Evolutionary conservation across 768 basidiomycete genomes (phyloP).

Genomic region (Galerina sulciceps): DNA sequence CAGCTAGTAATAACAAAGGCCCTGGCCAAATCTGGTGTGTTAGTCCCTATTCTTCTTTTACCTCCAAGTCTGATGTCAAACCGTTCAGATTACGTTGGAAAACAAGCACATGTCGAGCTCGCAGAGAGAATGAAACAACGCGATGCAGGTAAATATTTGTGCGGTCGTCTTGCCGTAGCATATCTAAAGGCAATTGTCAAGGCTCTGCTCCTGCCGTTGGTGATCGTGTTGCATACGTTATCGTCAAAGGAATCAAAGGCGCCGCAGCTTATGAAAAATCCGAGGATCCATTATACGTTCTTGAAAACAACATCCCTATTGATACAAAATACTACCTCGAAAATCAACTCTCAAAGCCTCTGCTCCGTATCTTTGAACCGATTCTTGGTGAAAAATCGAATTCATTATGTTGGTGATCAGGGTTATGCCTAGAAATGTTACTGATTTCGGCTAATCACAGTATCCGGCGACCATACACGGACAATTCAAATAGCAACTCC

Average conservation of each 20-base stretch:
- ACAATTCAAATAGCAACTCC: conserved; percentile 97
- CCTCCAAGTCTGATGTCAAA: not conserved
- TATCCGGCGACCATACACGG: conserved; percentile 95
- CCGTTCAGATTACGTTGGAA: conserved; percentile 81
- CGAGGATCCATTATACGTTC: conserved; percentile 95
- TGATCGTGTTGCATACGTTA: conserved; percentile 98
- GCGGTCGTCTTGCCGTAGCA: not conserved
- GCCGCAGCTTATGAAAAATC: conserved; percentile 99
- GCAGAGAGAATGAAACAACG: conserved; percentile 95
- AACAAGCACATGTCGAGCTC: conserved; percentile 96
- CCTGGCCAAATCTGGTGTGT: conserved; percentile 79
- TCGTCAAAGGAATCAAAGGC: conserved; percentile 95
- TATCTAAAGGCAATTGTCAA: conserved; percentile 24
- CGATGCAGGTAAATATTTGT: conserved; percentile 69
- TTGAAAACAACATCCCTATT: conserved; percentile 97
- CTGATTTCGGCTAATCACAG: conserved; percentile 41
- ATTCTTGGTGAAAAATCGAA: conserved; percentile 92
- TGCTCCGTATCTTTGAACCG: conserved; percentile 98
- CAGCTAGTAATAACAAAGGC: conserved; percentile 99
- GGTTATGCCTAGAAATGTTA: conserved; percentile 1
- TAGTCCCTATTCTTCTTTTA: not conserved
- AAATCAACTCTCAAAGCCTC: conserved; percentile 95
- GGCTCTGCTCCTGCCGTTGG: conserved; percentile 97
- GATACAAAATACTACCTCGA: conserved; percentile 99
- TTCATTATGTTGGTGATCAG: conserved; percentile 60